A percentile compares a stretch with the other conserved stretches of the same genome.
Evolutionary conservation across 2,329 filamentous ascomycete genomes (phyloP).

Genomic region (Fusarium nelsonii): DNA sequence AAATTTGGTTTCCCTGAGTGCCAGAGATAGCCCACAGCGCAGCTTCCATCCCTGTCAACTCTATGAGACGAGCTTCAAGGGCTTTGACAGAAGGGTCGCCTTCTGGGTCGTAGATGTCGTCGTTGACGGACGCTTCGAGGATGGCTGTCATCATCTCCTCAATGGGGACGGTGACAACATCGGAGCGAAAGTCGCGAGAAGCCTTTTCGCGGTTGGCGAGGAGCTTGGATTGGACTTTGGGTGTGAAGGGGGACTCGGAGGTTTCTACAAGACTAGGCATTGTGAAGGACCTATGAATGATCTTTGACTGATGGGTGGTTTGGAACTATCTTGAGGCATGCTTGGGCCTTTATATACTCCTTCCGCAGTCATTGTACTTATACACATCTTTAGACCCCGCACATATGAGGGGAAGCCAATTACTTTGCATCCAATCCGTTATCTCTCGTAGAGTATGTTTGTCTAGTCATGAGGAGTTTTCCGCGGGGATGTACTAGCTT

Average conservation of each 20-base stretch:
- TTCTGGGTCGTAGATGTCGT: slow-evolving; percentile 48
- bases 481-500: slow-evolving; percentile 15
- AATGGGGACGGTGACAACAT: slow-evolving; percentile 47
- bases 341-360: background rate
- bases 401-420: slow-evolving; percentile 1
- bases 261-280: slow-evolving; percentile 20
- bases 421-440: slow-evolving; percentile 1
- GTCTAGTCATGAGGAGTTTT: slow-evolving; percentile 16
- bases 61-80: slow-evolving; percentile 38
- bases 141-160: slow-evolving; percentile 49
- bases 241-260: slow-evolving; percentile 27
- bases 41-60: slow-evolving; percentile 47
- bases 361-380: background rate
- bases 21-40: slow-evolving; percentile 47
- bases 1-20: slow-evolving; percentile 49
- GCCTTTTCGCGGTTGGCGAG: slow-evolving; percentile 28
- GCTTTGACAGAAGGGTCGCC: slow-evolving; percentile 47
- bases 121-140: slow-evolving; percentile 46
- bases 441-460: slow-evolving; percentile 10
- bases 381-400: slow-evolving; percentile 2
- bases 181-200: slow-evolving; percentile 47
- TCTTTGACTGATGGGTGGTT: background rate
- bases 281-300: background rate
- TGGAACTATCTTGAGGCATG: background rate
- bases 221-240: slow-evolving; percentile 28